Percentiles rank a stretch among this genome's conserved stretches.
Evolutionary conservation across 345 rosid species (phyloP).

Genomic region (Microcos paniculata): DNA sequence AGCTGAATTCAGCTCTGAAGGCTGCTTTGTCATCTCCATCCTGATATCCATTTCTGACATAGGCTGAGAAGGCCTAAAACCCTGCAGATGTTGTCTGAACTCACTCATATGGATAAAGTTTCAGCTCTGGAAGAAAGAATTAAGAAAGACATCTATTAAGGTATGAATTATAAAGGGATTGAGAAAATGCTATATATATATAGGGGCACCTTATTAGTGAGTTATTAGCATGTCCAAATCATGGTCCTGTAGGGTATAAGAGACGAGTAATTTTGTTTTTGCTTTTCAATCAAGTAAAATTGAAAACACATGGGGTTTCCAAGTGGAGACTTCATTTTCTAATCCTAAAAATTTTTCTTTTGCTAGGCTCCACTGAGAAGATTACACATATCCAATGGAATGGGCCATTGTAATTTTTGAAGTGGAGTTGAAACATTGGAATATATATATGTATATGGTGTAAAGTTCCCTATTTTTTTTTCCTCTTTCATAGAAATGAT

Average conservation of each 20-base stretch:
- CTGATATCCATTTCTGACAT: slow-evolving; percentile 28
- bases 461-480: neutral
- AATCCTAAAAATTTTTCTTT: slow-evolving; percentile 15
- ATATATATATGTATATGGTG: neutral
- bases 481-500: neutral
- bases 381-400: slow-evolving; percentile 1
- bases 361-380: slow-evolving; percentile 24
- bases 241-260: slow-evolving; percentile 11
- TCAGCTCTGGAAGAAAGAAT: neutral
- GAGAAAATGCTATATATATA: neutral
- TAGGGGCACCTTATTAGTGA: slow-evolving; percentile 2
- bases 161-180: neutral
- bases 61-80: slow-evolving; percentile 19
- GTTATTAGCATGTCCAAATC: neutral
- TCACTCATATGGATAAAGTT: slow-evolving; percentile 20
- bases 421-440: slow-evolving; percentile 8
- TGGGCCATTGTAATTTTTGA: slow-evolving; percentile 12
- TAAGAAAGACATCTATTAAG: slow-evolving; percentile 6
- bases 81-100: slow-evolving; percentile 36
- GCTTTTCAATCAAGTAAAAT: slow-evolving; percentile 31
- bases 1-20: slow-evolving; percentile 33
- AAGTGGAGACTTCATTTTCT: slow-evolving; percentile 30
- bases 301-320: slow-evolving; percentile 19
- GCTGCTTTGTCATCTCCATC: slow-evolving; percentile 33
- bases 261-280: slow-evolving; percentile 14